Base-by-base conservation (phyloP, 148 eudicot species). In the Persicaria maculosa region DNA sequence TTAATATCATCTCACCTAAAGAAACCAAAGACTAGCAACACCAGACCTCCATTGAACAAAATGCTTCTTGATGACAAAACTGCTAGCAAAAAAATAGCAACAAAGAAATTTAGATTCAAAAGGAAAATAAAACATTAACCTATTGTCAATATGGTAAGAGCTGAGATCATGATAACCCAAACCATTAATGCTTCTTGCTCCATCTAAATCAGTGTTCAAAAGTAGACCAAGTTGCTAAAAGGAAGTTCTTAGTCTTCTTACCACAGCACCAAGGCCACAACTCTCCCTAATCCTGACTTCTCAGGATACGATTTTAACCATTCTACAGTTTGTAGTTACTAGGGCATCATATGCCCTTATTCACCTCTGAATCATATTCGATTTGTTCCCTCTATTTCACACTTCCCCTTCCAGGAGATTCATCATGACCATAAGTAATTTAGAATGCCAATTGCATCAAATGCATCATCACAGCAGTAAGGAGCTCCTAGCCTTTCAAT, bases 21-120 rank as follows among this genome's bases (percentile, higher is more conserved):
- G 76, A 89, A 77, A 71, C 94, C 94, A 74, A 80, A 47, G 57
- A 85, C 40, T 45, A 92, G 85, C 80, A 84, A 14, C 4, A 67
- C 71, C 54, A 88, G 62, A 80, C 88, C 85, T 67, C 68, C 72
- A 59, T 89, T 88, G 77, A 92, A 77, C 50, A 82, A 31, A 68
- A 89, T 55, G 81, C 85, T 82, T 77, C 71, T 47, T 43, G 71
- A 25, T 40, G 72, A 72, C 74, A 90, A 85, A 79, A 80, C 74
- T 75, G 73, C 97, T 92, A 88, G 47, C 46, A 65, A 65, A 40
- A 43, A n/a, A 65, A 31, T 31, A 65, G 46, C 69, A 65, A 40
- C 69, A 65, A 65, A 31, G 9, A 40, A 43, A 65, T 4, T 65
- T 14, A 65, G 16, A 2, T 65, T 31, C 40, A 31, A 31, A 31